Evolutionary conservation across 176 grass and related monocot genomes (phyloP), one percentile per base, ranked within the genome.

Genomic region (Triticum turgidum): DNA sequence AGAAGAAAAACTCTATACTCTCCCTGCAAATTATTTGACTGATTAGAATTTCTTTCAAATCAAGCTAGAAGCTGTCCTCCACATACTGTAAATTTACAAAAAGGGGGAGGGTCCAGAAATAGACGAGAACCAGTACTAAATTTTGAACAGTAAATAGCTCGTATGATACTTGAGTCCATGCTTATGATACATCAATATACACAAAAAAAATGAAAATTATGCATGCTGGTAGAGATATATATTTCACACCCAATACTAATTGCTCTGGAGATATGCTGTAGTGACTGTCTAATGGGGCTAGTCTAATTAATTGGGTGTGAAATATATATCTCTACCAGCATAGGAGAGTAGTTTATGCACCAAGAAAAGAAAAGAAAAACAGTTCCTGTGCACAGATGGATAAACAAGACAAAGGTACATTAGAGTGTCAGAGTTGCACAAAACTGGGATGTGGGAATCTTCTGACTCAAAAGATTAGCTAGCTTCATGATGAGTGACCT

Each of bases 21-120:
- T 73, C 82, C 82, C 84, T 94, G 67, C 18, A 79, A 76, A 65
- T 79, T 82, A 34, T 35, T 74, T 82, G 13, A 56, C 51, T 45
- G 37, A 79, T 84, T 80, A 75, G 77, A 77, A 82, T 75, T 32
- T 18, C 83, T 62, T 41, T 52, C n/a, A 65, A 72, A 80, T 65
- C 17, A 56, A 64, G 44, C 30, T 84, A 15, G 52, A 38, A 77
- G 27, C 14, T 77, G 22, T 75, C 42, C 72, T 49, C 13, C 13
- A 3, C 12, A 77, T 77, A 33, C 37, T 21, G 20, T 49, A 72
- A 6, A 72, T 32, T 33, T 77, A 21, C 15, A 13, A 76, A 10
- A 7, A 51, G 25, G 25, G 8, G 37, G 25, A 8, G 7, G 22
- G 51, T 76, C 14, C 73, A 77, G 4, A 77, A 21, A 21, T 33